Evolutionary conservation across 176 grass and related monocot species (phyloP), one percentile per base, ranked within the genome.

Genomic region (Carex pumila): DNA sequence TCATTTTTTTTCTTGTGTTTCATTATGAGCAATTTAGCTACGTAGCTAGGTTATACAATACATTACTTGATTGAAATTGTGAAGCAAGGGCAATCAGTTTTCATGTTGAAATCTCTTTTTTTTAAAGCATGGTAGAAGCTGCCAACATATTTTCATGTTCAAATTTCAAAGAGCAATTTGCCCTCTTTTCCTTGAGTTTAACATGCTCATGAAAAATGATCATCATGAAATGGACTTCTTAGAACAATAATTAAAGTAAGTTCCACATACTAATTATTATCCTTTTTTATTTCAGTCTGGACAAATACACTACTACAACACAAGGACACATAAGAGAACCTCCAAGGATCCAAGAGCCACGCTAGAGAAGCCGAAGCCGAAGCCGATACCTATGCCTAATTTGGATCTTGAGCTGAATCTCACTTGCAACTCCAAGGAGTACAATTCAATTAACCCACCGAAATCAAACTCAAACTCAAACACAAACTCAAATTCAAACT

Each of bases 241-340:
- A 32, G 52, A 34, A 36, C 12, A 57, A 14, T 78, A 9, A 29
- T 57, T 1, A 71, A 19, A 19, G 10, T 47, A 71, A 41, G 34
- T 39, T 37, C 12, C 15, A 39, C 37, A 71, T 18, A 39, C 13
- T 43, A 4, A 71, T 54, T 29, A 55, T 78, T 52, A 32, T 56
- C 14, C 1, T 57, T 25, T 71, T 56, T 65, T 12, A 22, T 2
- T 85, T 70, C 83, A 97, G 94, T 97, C 94, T 0, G 94, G 94
- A 21, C 88, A 86, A 79, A 97, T 97, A 49, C 83, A 90, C 85
- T 97, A 90, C 88, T 97, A 97, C 94, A 94, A 97, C 90, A 94
- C 92, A 47, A 90, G 86, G 88, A 97, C 94, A 61, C 90, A 92
- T 72, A 90, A 87, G 86, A 91, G 94, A 83, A 94, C 94, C 75